Evolutionary conservation across 2,329 filamentous ascomycete species (phyloP).

Genomic region (Geosmithia morbida): DNA sequence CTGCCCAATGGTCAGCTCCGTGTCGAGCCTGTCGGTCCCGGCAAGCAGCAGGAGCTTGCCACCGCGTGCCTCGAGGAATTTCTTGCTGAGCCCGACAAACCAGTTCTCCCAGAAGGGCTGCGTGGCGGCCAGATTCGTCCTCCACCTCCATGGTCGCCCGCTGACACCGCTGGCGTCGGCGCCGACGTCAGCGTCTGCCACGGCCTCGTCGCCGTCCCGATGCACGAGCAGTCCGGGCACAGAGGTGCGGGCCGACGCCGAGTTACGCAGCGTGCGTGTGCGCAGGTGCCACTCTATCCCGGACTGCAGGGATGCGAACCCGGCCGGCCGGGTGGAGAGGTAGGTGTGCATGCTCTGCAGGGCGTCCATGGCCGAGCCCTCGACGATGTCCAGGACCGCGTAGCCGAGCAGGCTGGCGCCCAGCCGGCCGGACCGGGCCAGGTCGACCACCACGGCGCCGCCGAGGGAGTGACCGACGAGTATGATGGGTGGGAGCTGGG

Average conservation of each 20-base stretch:
- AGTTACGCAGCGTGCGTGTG: conserved; percentile 74
- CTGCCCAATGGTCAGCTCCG: conserved; percentile 85
- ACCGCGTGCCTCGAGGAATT: conserved; percentile 69
- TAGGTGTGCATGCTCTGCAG: conserved; percentile 90
- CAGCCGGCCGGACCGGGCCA: conserved; percentile 54
- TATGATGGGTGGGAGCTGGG: conserved; percentile 56
- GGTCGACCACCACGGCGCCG: conserved; percentile 77
- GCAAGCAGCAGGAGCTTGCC: conserved; percentile 78
- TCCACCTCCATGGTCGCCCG: conserved; percentile 58
- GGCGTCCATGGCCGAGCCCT: conserved; percentile 90
- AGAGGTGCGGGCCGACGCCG: conserved; percentile 68
- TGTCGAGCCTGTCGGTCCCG: conserved; percentile 80
- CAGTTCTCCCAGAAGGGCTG: conserved; percentile 90
- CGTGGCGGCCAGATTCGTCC: conserved; percentile 69
- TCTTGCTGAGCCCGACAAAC: conserved; percentile 78
- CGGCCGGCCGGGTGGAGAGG: conserved; percentile 62
- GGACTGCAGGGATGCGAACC: conserved; percentile 62
- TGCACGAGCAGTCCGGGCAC: conserved; percentile 64
- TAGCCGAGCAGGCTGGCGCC: conserved; percentile 64
- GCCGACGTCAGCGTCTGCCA: too few relatives aligned
- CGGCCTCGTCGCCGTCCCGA: conserved; percentile 14
- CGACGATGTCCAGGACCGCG: conserved; percentile 86
- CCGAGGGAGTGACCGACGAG: conserved; percentile 88
- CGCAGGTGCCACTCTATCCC: conserved; percentile 92
- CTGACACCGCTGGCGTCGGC: not conserved